Base-by-base conservation (phyloP, 805 yeast species). In the Huiozyma naganishii region DNA sequence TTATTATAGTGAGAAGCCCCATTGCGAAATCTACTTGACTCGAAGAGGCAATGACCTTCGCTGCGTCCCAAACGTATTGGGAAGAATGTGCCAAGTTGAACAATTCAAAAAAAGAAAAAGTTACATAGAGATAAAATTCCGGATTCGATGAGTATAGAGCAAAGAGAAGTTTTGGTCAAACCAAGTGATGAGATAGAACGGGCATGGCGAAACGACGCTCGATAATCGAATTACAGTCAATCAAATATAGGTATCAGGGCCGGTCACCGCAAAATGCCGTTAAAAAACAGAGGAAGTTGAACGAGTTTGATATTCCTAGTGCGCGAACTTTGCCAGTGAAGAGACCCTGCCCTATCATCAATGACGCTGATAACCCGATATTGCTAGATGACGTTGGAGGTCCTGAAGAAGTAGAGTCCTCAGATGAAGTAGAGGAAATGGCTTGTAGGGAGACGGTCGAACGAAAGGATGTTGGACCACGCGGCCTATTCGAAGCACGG, bases 1-100 rank as follows among this genome's bases (percentile, higher is more conserved):
- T 72, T 45, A 89, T 82, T 29, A 87, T 80, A 1, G 86, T 74
- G 12, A 88, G 64, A 2, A 88, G 72, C 0, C 95, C 96, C 97
- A 88, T 88, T 17, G 23, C 23, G 23, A 4, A 9, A 29, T 7
- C 13, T 27, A 23, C 10, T 36, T 17, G 23, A 17, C 23, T 17
- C 4, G 23, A 17, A 17, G 23, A 17, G 4, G 23, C 23, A 2
- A 17, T 17, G 23, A 17, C 23, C 23, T 17, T 17, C 23, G 23
- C 23, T 17, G 23, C 23, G 4, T 17, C 23, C 23, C 2, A 17
- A 17, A 17, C 23, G 23, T 17, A 17, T 17, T 17, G 23, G 23
- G 23, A 17, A 17, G 23, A 17, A 17, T 17, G 23, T 17, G 23
- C 23, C 23, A 17, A 17, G 23, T 17, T 17, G 23, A 17, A 17